A percentile compares a stretch with the other conserved stretches of the same genome.
These are phyloP conservation scores for Nematocida displodere DNA, from an alignment of 371 early-diverging fungal species.

Conservation along the genomic window DNA sequence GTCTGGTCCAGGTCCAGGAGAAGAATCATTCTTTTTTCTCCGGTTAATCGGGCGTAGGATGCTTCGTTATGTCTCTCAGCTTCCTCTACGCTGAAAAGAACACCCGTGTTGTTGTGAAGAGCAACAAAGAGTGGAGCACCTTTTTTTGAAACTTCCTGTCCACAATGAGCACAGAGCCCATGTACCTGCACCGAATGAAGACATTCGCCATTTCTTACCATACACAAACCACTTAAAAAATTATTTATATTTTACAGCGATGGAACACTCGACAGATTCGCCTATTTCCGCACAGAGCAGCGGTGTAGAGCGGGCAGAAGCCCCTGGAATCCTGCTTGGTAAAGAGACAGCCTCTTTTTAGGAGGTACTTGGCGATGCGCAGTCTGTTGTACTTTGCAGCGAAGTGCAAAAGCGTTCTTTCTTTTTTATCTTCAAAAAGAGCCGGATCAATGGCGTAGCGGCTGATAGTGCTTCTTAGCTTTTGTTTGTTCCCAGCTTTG, in stretches of 20 bases:
- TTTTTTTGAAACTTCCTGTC: constrained; percentile 41
- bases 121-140: constrained; percentile 44
- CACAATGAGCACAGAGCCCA: constrained; percentile 59
- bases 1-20: constrained; percentile 96
- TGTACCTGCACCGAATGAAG: constrained; percentile 55
- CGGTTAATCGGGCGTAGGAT: constrained; percentile 67
- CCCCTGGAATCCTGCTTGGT: constrained; percentile 2
- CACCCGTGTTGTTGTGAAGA: constrained; percentile 50
- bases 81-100: constrained; percentile 49
- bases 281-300: neutral
- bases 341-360: neutral
- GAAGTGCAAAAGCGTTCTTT: constrained; percentile 33
- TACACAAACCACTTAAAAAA: constrained; percentile 23
- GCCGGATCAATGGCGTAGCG: neutral
- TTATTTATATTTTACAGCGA: constrained; percentile 26
- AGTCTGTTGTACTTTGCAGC: constrained; percentile 21
- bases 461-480: neutral
- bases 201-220: constrained; percentile 44
- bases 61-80: constrained; percentile 49
- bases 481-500: constrained; percentile 1
- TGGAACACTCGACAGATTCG: neutral
- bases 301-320: constrained; percentile 26
- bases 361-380: constrained; percentile 1
- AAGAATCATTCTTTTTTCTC: constrained; percentile 74
- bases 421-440: neutral